Evolutionary conservation across 1,284 basidiomycete species (phyloP).

Genomic region (Ganoderma multipileum): DNA sequence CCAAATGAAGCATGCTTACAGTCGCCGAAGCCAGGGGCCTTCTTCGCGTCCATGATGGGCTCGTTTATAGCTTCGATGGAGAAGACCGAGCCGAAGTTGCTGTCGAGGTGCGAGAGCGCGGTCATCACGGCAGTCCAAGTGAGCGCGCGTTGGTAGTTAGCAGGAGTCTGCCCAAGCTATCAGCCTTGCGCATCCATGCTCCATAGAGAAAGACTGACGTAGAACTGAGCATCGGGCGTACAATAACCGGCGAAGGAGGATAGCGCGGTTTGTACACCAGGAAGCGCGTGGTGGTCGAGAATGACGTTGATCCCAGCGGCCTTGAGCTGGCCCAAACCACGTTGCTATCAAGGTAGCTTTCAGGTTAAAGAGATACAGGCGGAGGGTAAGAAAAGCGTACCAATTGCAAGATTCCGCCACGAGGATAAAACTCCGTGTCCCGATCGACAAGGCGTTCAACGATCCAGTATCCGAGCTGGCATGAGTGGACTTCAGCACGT

Average conservation of each 20-base stretch:
- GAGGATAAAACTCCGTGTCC: conserved; percentile 65
- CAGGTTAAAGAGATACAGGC: not conserved
- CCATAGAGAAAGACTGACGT: conserved; percentile 50
- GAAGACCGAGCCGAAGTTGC: not conserved
- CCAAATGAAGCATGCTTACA: not conserved
- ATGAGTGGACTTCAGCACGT: not conserved
- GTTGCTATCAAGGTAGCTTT: conserved; percentile 48
- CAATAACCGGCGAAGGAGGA: conserved; percentile 79
- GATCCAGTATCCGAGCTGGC: conserved; percentile 82
- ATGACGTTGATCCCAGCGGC: conserved; percentile 70
- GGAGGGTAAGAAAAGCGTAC: conserved; percentile 44
- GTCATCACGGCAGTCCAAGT: not conserved
- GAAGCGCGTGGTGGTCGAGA: conserved; percentile 79
- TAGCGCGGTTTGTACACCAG: conserved; percentile 65
- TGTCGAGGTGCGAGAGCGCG: not conserved
- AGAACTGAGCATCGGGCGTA: conserved; percentile 75
- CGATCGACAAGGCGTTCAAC: conserved; percentile 74
- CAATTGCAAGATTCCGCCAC: conserved; percentile 70
- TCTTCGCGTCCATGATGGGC: not conserved
- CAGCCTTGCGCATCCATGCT: not conserved
- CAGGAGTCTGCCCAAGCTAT: not conserved
- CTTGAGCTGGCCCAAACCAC: conserved; percentile 64
- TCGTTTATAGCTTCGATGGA: not conserved
- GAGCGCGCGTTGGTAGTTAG: not conserved
- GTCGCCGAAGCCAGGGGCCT: not conserved